These are phyloP conservation scores for Lipomyces japonicus DNA, from an alignment of 805 yeast species.

Conservation along the genomic window DNA sequence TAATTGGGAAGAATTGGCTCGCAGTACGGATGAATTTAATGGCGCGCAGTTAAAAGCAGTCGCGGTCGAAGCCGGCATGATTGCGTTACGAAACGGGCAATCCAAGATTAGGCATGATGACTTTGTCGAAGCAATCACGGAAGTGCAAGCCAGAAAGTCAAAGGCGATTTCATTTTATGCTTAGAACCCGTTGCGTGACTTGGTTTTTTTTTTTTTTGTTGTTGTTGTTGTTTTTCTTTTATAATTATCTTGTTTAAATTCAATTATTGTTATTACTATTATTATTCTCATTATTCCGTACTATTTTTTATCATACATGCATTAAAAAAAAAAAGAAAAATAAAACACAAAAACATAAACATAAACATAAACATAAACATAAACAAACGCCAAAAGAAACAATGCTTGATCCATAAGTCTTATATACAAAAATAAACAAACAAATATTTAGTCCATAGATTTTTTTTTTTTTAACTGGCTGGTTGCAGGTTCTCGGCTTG, in stretches of 20 bases:
- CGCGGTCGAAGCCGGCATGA: constrained; percentile 99
- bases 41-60: constrained; percentile 99
- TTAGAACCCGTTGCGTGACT: constrained; percentile 42
- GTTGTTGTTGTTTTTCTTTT: too few relatives aligned
- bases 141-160: constrained; percentile 95
- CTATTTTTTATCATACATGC: too few relatives aligned
- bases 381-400: background rate
- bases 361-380: background rate
- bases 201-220: too few relatives aligned
- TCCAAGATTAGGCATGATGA: constrained; percentile 91
- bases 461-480: background rate
- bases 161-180: constrained; percentile 97
- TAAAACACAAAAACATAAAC: constrained; percentile 1
- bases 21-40: constrained; percentile 97
- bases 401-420: background rate
- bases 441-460: background rate
- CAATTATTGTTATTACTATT: too few relatives aligned
- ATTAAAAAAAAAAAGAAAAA: background rate
- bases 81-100: constrained; percentile 94
- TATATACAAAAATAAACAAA: background rate
- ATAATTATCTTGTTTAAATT: too few relatives aligned
- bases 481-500: too few relatives aligned
- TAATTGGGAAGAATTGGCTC: constrained; percentile 97
- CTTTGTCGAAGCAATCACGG: constrained; percentile 96
- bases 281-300: too few relatives aligned